phyloP scores from a whole-genome alignment of 1,284 basidiomycete genomes.

The Entoloma clypeatum region DNA sequence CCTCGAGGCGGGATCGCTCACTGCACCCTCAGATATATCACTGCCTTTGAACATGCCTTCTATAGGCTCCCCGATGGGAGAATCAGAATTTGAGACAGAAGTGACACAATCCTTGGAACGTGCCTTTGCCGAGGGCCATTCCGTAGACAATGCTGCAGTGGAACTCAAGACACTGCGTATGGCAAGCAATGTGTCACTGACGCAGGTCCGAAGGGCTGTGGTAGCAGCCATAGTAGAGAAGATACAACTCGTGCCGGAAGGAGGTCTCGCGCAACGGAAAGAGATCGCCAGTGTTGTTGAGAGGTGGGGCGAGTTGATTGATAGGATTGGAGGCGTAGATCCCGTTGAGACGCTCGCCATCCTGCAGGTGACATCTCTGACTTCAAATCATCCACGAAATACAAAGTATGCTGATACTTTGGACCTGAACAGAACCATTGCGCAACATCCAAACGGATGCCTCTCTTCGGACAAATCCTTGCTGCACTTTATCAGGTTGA shows the following conservation, averaged over 20 bases:
- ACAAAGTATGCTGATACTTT: conserved; percentile 6
- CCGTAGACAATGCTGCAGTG: conserved; percentile 87
- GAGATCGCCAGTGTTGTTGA: conserved; percentile 57
- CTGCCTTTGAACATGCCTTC: conserved; percentile 32
- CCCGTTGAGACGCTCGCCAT: conserved; percentile 67
- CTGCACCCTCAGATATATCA: conserved; percentile 39
- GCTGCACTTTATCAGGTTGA: conserved; percentile 73
- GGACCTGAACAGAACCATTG: conserved; percentile 51
- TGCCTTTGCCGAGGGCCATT: conserved; percentile 87
- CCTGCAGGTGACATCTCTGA: conserved; percentile 53
- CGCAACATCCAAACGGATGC: conserved; percentile 53
- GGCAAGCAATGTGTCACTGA: conserved; percentile 85
- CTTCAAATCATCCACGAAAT: too few relatives aligned
- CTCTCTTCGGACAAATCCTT: conserved; percentile 72
- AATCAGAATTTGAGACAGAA: conserved; percentile 75
- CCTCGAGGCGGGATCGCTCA: conserved; percentile 31
- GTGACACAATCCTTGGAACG: conserved; percentile 81
- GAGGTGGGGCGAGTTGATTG: conserved; percentile 71
- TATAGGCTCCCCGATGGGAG: conserved; percentile 40
- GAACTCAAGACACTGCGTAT: conserved; percentile 93
- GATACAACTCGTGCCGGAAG: conserved; percentile 54
- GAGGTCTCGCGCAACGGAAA: conserved; percentile 49
- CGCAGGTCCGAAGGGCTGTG: conserved; percentile 75
- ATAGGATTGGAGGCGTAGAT: conserved; percentile 73
- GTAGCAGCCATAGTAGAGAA: conserved; percentile 69